Percentiles rank a stretch among this genome's conserved stretches.
Conservation (phyloP, 805 yeast genomes). For the Kazachstania viticola region DNA sequence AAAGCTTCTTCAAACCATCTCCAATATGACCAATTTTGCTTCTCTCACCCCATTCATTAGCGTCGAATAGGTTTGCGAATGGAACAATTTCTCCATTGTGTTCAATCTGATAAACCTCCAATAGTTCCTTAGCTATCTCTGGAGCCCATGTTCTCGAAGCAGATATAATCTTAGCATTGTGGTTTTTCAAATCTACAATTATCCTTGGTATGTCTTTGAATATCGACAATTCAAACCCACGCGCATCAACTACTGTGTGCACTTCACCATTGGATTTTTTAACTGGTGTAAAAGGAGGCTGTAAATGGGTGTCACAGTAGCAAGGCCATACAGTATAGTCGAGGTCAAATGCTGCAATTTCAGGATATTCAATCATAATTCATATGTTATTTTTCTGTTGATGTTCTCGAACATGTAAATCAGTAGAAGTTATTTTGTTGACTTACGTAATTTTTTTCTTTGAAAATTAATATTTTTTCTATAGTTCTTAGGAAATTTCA, state of each 20-base stretch:
- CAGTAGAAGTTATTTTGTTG: too few species aligned
- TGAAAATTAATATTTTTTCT: too few species aligned
- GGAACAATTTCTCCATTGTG: slow-evolving; percentile 25
- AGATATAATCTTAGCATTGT: slow-evolving; percentile 43
- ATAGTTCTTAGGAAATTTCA: too few species aligned
- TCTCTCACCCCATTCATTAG: slow-evolving; percentile 59
- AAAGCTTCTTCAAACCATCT: slow-evolving; percentile 44
- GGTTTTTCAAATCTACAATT: slow-evolving; percentile 37
- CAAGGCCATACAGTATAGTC: slow-evolving; percentile 31
- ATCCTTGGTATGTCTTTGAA: slow-evolving; percentile 62
- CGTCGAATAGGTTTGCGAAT: slow-evolving; percentile 35
- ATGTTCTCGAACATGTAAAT: too few species aligned
- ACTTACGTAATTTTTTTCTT: too few species aligned
- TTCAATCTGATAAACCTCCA: slow-evolving; percentile 41
- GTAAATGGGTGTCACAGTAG: slow-evolving; percentile 27
- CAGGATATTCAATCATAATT: slow-evolving; percentile 19
- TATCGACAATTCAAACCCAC: slow-evolving; percentile 45
- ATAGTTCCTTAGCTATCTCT: slow-evolving; percentile 54
- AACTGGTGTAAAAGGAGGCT: slow-evolving; percentile 24
- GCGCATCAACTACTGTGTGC: slow-evolving; percentile 20
- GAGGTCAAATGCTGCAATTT: slow-evolving; percentile 27
- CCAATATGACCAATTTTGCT: slow-evolving; percentile 42
- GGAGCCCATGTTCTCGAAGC: slow-evolving; percentile 81
- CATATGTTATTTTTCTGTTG: too few species aligned
- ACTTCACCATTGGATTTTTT: slow-evolving; percentile 20